Evolutionary conservation across 768 basidiomycete genomes (phyloP).

Genomic region (Tylopilus cervinicoccineus): DNA sequence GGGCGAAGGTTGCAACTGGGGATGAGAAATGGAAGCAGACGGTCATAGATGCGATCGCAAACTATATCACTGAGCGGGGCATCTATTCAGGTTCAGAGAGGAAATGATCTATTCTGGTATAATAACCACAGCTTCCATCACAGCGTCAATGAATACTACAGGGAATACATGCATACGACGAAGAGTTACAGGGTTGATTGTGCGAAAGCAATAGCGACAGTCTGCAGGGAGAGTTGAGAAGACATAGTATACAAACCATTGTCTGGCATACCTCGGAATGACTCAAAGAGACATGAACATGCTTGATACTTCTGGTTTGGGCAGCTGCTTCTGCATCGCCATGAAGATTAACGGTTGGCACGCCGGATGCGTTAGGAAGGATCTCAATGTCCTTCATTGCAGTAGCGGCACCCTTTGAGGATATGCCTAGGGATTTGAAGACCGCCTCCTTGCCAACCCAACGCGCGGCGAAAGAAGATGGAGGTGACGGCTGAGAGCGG

Average conservation of each 20-base stretch:
- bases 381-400: constrained; percentile 99
- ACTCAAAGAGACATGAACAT: constrained; percentile 80
- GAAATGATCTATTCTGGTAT: constrained; percentile 14
- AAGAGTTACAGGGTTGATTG: constrained; percentile 48
- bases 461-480: constrained; percentile 91
- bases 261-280: constrained; percentile 80
- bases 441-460: constrained; percentile 98
- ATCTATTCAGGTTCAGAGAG: constrained; percentile 36
- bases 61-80: constrained; percentile 47
- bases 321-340: constrained; percentile 80
- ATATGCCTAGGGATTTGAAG: constrained; percentile 91
- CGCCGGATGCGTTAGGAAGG: constrained; percentile 72
- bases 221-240: constrained; percentile 41
- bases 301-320: constrained; percentile 63
- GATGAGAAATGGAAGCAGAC: constrained; percentile 42
- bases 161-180: constrained; percentile 4
- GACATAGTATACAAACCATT: constrained; percentile 1
- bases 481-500: constrained; percentile 74
- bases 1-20: constrained; percentile 28
- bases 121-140: not conserved
- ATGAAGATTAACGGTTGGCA: constrained; percentile 70
- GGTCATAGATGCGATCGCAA: constrained; percentile 43
- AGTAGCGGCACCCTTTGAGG: constrained; percentile 89
- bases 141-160: not conserved
- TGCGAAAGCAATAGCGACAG: constrained; percentile 83